A percentile compares a stretch with the other conserved stretches of the same genome.
Evolutionary conservation across 169 alveolate genomes (phyloP).

Genomic region (Plasmodium gonderi): DNA sequence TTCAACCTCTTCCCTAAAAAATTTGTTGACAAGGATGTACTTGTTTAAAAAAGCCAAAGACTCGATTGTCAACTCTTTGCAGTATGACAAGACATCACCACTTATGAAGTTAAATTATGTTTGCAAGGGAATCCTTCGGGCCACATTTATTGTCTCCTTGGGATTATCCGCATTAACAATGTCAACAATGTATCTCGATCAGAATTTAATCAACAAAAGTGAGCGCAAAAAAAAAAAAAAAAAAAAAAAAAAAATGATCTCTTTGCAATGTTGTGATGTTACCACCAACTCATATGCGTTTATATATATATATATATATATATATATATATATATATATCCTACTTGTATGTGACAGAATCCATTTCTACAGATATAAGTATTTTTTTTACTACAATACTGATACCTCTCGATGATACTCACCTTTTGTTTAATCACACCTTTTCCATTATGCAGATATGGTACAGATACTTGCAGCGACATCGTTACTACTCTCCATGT

Average conservation of each 20-base stretch:
- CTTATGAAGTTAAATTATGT: constrained; percentile 10
- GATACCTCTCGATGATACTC: background rate
- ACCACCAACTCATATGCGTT: too few species aligned
- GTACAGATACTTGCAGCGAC: constrained; percentile 12
- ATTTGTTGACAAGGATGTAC: constrained; percentile 7
- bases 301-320: background rate
- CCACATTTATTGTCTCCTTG: constrained; percentile 17
- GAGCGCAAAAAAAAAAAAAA: too few species aligned
- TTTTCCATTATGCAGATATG: background rate
- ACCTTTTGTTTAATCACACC: too few species aligned
- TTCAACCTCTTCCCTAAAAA: background rate
- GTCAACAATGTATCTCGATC: constrained; percentile 3
- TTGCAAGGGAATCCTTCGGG: constrained; percentile 28
- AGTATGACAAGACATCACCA: constrained; percentile 39
- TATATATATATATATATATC: background rate
- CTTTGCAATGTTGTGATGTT: background rate
- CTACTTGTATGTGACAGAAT: background rate
- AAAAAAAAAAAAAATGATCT: too few species aligned
- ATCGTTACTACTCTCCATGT: constrained; percentile 7
- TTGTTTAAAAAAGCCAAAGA: constrained; percentile 71
- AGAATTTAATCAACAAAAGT: constrained; percentile 24
- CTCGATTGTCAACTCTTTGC: constrained; percentile 35
- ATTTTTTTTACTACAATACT: background rate
- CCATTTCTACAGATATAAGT: background rate
- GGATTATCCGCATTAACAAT: background rate